These are phyloP conservation scores for Diophrys appendiculata DNA, from an alignment of 73 alveolate species.

Conservation along the genomic window DNA sequence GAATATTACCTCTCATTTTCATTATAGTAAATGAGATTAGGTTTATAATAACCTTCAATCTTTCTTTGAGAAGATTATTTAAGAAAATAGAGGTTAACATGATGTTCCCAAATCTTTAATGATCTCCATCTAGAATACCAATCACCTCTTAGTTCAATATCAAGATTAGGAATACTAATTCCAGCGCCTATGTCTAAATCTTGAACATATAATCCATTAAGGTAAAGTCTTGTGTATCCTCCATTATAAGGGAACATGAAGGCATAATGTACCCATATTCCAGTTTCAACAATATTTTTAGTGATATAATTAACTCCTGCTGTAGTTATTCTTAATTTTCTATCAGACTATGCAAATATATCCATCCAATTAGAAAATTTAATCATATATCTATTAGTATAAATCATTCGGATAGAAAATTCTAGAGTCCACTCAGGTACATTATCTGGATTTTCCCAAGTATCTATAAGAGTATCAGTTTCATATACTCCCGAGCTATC, in stretches of 20 bases:
- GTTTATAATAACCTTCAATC: background rate
- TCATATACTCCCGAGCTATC: background rate
- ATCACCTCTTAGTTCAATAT: background rate
- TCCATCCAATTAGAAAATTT: background rate
- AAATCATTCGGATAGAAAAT: background rate
- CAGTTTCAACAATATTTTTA: background rate
- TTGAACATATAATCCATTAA: background rate
- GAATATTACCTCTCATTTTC: background rate
- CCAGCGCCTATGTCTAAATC: background rate
- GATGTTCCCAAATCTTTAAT: background rate
- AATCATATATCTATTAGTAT: background rate
- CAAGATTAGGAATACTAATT: background rate
- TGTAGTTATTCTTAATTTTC: background rate
- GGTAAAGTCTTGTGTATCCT: background rate
- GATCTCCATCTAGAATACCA: background rate
- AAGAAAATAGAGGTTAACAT: background rate
- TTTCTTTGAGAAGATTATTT: background rate
- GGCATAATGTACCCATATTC: background rate
- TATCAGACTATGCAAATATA: background rate
- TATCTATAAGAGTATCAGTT: background rate
- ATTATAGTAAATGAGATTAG: background rate
- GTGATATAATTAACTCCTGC: background rate
- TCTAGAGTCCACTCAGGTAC: background rate
- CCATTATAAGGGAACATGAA: background rate
- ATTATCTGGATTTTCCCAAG: background rate